phyloP scores from a whole-genome alignment of 2,329 filamentous ascomycete genomes.

The Fusarium euwallaceae region DNA sequence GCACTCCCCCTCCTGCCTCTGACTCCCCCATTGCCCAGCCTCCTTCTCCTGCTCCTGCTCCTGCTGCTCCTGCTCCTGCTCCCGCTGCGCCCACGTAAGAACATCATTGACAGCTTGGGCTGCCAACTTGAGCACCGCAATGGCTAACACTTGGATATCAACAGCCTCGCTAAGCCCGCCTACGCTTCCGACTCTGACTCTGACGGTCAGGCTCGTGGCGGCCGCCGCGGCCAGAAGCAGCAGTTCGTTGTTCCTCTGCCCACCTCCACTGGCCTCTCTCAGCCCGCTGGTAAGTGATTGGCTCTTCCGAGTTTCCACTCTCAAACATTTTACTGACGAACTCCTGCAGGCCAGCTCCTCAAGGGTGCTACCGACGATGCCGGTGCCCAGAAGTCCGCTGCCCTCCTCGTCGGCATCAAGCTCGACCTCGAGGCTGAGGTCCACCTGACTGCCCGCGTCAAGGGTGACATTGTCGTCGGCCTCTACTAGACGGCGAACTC shows the following conservation, averaged over 20 bases:
- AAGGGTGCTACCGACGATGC: slow-evolving; percentile 69
- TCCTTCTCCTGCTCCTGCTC: slow-evolving; percentile 33
- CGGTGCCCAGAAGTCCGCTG: slow-evolving; percentile 69
- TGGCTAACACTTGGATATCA: slow-evolving; percentile 24
- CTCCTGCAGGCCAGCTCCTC: slow-evolving; percentile 62
- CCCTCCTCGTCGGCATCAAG: slow-evolving; percentile 72
- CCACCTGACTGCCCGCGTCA: slow-evolving; percentile 70
- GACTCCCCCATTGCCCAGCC: slow-evolving; percentile 39
- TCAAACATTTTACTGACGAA: slow-evolving; percentile 11
- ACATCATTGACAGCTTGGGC: slow-evolving; percentile 14
- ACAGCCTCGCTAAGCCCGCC: slow-evolving; percentile 47
- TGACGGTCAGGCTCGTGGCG: slow-evolving; percentile 48
- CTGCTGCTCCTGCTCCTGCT: slow-evolving; percentile 29
- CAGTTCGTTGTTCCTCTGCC: slow-evolving; percentile 48
- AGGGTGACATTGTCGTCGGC: slow-evolving; percentile 70
- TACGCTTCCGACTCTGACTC: slow-evolving; percentile 50
- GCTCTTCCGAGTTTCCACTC: not conserved
- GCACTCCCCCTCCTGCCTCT: slow-evolving; percentile 41
- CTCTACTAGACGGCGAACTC: slow-evolving; percentile 41
- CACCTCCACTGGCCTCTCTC: slow-evolving; percentile 53
- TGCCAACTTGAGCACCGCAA: not conserved
- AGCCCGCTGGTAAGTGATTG: slow-evolving; percentile 46
- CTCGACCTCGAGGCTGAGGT: slow-evolving; percentile 73
- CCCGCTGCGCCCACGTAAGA: slow-evolving; percentile 34
- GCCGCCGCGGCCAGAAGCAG: slow-evolving; percentile 44